Evolutionary conservation across 176 grass and related monocot genomes (phyloP).

Genomic region (Aegilops sharonensis): DNA sequence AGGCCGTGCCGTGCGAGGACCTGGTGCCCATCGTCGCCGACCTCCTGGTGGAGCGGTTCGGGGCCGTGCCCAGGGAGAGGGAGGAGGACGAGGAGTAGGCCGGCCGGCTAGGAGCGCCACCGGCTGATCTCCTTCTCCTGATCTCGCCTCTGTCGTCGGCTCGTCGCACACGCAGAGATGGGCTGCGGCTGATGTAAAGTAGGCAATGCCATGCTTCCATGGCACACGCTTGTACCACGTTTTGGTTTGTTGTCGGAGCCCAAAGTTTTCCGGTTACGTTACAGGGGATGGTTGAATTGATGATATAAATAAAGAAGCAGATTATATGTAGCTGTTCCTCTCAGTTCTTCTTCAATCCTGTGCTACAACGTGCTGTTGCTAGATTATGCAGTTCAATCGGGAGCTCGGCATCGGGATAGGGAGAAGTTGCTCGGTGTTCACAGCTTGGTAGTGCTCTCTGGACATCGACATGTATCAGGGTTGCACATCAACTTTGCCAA

Average conservation of each 20-base stretch:
- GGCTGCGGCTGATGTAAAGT: constrained; percentile 22
- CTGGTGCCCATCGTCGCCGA: constrained; percentile 71
- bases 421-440: too few relatives aligned
- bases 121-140: neutral
- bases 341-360: neutral
- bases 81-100: constrained; percentile 82
- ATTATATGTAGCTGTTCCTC: neutral
- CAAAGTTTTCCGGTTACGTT: constrained; percentile 9
- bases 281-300: constrained; percentile 12
- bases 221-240: constrained; percentile 6
- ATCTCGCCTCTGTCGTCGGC: neutral
- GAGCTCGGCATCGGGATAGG: neutral
- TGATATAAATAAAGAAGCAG: constrained; percentile 37
- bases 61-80: constrained; percentile 55
- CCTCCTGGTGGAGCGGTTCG: constrained; percentile 72
- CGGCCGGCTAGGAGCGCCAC: neutral
- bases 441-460: too few relatives aligned
- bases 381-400: neutral
- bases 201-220: constrained; percentile 18
- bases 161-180: neutral
- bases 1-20: constrained; percentile 81
- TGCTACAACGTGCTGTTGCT: neutral
- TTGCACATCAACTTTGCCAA: too few relatives aligned
- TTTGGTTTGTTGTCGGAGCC: constrained; percentile 4
- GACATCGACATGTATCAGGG: too few relatives aligned